Base-by-base conservation (phyloP, 768 basidiomycete genomes). In the Hypsizygus marmoreus region DNA sequence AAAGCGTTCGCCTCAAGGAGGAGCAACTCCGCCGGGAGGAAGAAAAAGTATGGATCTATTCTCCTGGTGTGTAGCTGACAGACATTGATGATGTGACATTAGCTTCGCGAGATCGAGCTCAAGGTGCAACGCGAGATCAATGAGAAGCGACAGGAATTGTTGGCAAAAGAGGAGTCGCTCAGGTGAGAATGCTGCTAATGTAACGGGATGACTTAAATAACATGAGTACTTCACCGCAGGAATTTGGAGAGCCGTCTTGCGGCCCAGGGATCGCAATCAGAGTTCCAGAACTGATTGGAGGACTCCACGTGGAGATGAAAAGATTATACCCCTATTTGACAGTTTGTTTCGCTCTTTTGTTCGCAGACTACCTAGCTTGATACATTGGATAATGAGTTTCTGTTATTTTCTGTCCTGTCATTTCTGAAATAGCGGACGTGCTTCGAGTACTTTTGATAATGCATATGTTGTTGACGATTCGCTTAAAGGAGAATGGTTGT, bases 41-140 rank as follows among this genome's bases (percentile, higher is more conserved):
- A 73, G 93, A 97, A 76, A 95, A 95, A 77, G 87, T 89, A 28
- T 10, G 66, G 47, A 13, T 43, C 7, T 11, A 32, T 42, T 28
- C 13, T 11, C 13, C 24, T 38, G 8, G 36, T 22, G 23, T 9
- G 4, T n/a, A 33, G 26, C 30, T 43, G 43, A 31, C 29, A 32
- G 40, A 33, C 30, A 20, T 33, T 56, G 40, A 45, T 49, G 46
- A 45, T 50, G 28, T 14, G 14, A 48, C 42, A 39, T 43, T 56
- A 91, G 86, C 79, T 99, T 54, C 92, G 95, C 51, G 97, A 99
- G 73, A 90, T 97, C 67, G 97, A 99, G 68, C 81, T 97, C 68
- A 95, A 93, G 68, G 93, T 97, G 22, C 95, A 97, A 69, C 82
- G 97, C 38, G 97, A 99, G 75, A 92, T 99, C 68, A 91, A 90